Conservation (phyloP, 169 alveolate species). For the Sarcocystis neurona region DNA sequence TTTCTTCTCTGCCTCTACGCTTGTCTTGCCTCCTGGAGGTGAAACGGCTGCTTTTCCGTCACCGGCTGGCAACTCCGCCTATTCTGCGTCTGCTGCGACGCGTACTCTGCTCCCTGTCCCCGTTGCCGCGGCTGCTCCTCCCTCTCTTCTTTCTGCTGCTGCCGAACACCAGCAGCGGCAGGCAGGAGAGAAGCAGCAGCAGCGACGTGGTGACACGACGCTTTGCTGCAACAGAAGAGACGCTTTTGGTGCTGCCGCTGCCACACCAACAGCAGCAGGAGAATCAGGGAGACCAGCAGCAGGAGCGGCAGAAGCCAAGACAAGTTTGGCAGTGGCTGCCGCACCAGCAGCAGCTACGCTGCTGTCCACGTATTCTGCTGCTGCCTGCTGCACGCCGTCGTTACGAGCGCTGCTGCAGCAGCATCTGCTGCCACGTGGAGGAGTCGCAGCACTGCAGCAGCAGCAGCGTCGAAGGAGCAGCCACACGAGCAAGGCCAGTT, state of each 20-base stretch:
- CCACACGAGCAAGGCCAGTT: background rate
- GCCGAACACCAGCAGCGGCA: background rate
- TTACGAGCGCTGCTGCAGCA: background rate
- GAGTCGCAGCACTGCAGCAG: background rate
- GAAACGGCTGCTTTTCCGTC: no score
- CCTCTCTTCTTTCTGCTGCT: slow-evolving; percentile 17
- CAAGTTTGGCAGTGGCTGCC: background rate
- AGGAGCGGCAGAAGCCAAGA: no score
- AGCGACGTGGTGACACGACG: no score
- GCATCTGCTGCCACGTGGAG: background rate
- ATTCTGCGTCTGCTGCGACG: no score
- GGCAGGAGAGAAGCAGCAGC: no score
- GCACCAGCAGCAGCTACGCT: background rate
- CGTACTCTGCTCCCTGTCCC: no score
- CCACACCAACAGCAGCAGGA: no score
- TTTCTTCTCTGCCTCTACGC: background rate
- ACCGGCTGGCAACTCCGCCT: no score
- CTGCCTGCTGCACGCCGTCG: background rate
- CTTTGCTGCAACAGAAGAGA: no score
- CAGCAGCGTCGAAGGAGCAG: background rate
- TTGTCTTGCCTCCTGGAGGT: background rate
- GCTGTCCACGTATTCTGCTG: background rate
- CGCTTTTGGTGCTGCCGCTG: no score
- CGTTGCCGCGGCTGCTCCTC: no score
- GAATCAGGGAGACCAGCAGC: no score